These are phyloP conservation scores for Hypseocharis bilobata DNA, from an alignment of 441 rosid species.

Conservation along the genomic window DNA sequence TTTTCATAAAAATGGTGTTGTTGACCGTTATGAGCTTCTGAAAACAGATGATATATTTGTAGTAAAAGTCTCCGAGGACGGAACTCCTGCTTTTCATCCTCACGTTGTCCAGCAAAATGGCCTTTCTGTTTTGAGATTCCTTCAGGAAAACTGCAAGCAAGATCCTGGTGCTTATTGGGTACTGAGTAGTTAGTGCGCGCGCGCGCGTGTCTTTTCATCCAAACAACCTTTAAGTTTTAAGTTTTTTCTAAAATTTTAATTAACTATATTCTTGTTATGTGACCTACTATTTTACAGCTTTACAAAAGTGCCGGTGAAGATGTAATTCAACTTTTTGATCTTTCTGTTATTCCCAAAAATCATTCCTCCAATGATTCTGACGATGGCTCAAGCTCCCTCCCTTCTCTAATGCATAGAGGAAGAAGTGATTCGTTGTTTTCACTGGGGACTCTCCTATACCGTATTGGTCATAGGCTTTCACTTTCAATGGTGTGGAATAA, in stretches of 20 bases:
- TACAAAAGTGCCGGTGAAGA: constrained; percentile 89
- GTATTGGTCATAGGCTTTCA: constrained; percentile 83
- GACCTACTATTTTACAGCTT: constrained; percentile 41
- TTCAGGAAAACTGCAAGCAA: constrained; percentile 82
- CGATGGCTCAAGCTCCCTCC: constrained; percentile 45
- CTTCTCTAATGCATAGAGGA: constrained; percentile 51
- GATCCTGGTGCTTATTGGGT: constrained; percentile 99
- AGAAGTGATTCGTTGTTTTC: constrained; percentile 68
- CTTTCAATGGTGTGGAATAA: constrained; percentile 59
- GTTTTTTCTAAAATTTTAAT: constrained; percentile 2
- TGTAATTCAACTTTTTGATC: constrained; percentile 84
- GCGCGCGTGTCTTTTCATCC: too few relatives aligned
- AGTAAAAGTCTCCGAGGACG: constrained; percentile 82
- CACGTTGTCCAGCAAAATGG: constrained; percentile 94
- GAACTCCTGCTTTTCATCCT: constrained; percentile 88
- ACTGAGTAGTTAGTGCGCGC: too few relatives aligned
- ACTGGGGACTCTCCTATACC: constrained; percentile 79
- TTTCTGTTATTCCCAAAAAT: constrained; percentile 65
- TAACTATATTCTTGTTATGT: constrained; percentile 12
- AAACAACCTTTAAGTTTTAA: neutral
- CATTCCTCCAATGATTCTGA: constrained; percentile 44
- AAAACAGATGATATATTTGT: constrained; percentile 88
- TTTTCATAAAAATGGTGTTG: constrained; percentile 83
- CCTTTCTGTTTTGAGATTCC: constrained; percentile 81
- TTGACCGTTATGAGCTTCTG: constrained; percentile 82